These are phyloP conservation scores for Cordyceps tenuipes DNA, from an alignment of 2,329 filamentous ascomycete species.

Conservation along the genomic window DNA sequence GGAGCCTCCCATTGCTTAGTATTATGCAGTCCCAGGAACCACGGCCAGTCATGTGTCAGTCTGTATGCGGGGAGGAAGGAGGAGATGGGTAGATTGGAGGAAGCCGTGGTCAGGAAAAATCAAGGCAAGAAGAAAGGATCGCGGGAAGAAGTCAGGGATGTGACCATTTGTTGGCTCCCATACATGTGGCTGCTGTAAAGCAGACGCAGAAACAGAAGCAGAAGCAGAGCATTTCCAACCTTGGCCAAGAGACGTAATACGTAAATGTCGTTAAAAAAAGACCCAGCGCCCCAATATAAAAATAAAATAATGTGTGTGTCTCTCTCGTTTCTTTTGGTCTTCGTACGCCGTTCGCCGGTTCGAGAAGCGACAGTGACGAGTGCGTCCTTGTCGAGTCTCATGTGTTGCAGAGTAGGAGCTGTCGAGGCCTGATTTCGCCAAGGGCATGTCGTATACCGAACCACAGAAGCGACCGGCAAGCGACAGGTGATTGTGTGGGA, in stretches of 20 bases:
- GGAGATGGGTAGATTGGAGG: neutral
- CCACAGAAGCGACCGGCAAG: neutral
- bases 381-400: slow-evolving; percentile 19
- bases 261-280: slow-evolving; percentile 28
- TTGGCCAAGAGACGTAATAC: slow-evolving; percentile 14
- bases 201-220: slow-evolving; percentile 1
- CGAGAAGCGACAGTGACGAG: slow-evolving; percentile 22
- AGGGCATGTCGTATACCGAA: neutral
- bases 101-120: neutral
- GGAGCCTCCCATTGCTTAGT: slow-evolving; percentile 1
- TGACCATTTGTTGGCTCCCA: neutral
- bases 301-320: slow-evolving; percentile 16
- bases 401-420: slow-evolving; percentile 1
- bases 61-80: neutral
- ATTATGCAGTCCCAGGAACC: slow-evolving; percentile 5
- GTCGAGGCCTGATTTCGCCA: neutral
- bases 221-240: slow-evolving; percentile 7
- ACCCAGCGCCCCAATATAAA: slow-evolving; percentile 27
- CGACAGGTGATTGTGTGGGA: neutral
- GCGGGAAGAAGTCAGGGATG: neutral
- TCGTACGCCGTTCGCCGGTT: slow-evolving; percentile 32
- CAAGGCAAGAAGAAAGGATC: slow-evolving; percentile 5
- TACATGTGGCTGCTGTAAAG: slow-evolving; percentile 2
- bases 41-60: neutral
- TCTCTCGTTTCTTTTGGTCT: slow-evolving; percentile 26